Base-by-base conservation (phyloP, 2,329 filamentous ascomycete genomes). In the Orbilia oligospora region DNA sequence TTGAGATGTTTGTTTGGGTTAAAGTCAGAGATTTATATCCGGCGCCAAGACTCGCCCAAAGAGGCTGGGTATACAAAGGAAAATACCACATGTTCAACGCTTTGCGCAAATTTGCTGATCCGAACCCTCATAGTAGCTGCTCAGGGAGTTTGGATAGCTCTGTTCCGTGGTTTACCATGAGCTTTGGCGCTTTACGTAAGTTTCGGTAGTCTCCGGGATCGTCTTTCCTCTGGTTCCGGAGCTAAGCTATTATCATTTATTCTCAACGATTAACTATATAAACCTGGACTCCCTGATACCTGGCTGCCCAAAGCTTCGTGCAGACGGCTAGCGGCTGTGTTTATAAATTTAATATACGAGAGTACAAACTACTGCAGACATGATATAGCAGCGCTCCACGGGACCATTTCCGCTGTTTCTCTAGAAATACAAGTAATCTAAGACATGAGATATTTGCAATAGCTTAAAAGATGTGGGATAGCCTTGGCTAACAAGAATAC, bases 61-160 rank as follows among this genome's bases (percentile, higher is more conserved):
- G n/a, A 46, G 20, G 18, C n/a, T 68, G 65, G 48, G 49, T 27
- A 14, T 9, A 9, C 20, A 46, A 8, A 20, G 9, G 22, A 55
- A 56, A 69, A 61, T 69, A 61, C 38, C 66, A 58, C 66, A 44
- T 20, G 30, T n/a, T 68, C 65, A 68, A 68, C 65, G 10, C 65
- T 44, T n/a, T 44, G n/a, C n/a, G n/a, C n/a, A n/a, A n/a, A n/a
- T n/a, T n/a, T 41, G 8, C 12, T 41, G 12, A 41, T 30, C 30
- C 30, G n/a, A n/a, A n/a, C n/a, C n/a, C n/a, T n/a, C n/a, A n/a
- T n/a, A n/a, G n/a, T n/a, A n/a, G n/a, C n/a, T n/a, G n/a, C n/a
- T n/a, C n/a, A n/a, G n/a, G n/a, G n/a, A n/a, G n/a, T n/a, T n/a
- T n/a, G n/a, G 27, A 30, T 30, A 6, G 27, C 27, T 30, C 27